Evolutionary conservation across 805 yeast species (phyloP).

Genomic region (Pichia manshurica): DNA sequence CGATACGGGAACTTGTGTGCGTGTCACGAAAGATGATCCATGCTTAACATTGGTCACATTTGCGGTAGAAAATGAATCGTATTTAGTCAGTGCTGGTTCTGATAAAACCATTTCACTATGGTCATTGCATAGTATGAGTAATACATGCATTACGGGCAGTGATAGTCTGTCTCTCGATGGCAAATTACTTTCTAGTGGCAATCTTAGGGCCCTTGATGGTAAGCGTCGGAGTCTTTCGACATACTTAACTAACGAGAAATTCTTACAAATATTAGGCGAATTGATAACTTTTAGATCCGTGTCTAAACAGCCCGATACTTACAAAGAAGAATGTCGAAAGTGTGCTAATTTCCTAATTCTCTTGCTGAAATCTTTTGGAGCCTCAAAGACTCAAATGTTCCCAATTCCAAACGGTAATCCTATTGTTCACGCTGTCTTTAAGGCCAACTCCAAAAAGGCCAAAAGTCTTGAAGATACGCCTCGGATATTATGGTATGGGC

Average conservation of each 20-base stretch:
- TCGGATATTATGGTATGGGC: slow-evolving; percentile 84
- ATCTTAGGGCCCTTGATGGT: not conserved
- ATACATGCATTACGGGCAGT: not conserved
- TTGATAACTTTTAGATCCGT: slow-evolving; percentile 71
- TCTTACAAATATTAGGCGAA: slow-evolving; percentile 56
- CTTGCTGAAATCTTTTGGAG: slow-evolving; percentile 64
- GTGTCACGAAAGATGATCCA: slow-evolving; percentile 14
- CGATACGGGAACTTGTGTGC: slow-evolving; percentile 2
- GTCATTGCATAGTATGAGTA: slow-evolving; percentile 41
- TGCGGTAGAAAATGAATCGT: slow-evolving; percentile 34
- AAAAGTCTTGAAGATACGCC: slow-evolving; percentile 17
- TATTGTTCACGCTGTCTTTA: slow-evolving; percentile 70
- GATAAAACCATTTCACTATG: slow-evolving; percentile 68
- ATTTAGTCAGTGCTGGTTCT: slow-evolving; percentile 62
- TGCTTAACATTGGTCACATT: slow-evolving; percentile 55
- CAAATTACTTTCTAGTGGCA: not conserved
- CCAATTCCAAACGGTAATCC: slow-evolving; percentile 82
- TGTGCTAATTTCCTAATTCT: slow-evolving; percentile 74
- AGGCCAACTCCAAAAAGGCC: slow-evolving; percentile 33
- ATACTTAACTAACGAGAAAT: slow-evolving; percentile 37
- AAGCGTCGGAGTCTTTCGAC: not conserved
- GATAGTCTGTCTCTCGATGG: not conserved
- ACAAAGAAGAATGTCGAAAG: slow-evolving; percentile 72
- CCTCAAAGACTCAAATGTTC: slow-evolving; percentile 55
- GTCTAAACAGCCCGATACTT: slow-evolving; percentile 62